These are phyloP conservation scores for Cinnamomum micranthum DNA, from an alignment of 164 flowering plant genomes.

Conservation along the genomic window DNA sequence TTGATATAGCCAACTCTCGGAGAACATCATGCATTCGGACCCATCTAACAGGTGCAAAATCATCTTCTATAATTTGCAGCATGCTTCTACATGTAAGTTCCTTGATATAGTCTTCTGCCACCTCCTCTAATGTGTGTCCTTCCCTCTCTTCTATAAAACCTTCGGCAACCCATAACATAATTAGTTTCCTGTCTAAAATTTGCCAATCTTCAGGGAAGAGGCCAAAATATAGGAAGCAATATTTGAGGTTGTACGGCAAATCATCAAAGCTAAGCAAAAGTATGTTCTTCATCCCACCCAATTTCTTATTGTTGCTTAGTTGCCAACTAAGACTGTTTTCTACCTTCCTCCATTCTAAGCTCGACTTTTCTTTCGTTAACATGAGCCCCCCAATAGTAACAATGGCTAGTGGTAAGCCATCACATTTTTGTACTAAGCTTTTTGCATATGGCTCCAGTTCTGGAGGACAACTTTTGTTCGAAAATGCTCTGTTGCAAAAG, in stretches of 20 bases:
- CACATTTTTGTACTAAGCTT: constrained; percentile 42
- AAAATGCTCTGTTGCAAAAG: constrained; percentile 40
- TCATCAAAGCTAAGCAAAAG: constrained; percentile 48
- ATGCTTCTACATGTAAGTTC: constrained; percentile 39
- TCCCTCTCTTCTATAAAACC: constrained; percentile 34
- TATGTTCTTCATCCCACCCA: constrained; percentile 30
- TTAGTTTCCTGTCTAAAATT: constrained; percentile 25
- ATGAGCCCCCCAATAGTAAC: constrained; percentile 46
- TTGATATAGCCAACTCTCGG: too few species aligned
- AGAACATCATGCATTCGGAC: too few species aligned
- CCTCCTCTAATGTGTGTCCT: constrained; percentile 26
- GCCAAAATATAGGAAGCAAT: constrained; percentile 42
- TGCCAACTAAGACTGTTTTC: constrained; percentile 33
- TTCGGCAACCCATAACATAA: constrained; percentile 52
- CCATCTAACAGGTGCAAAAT: too few species aligned
- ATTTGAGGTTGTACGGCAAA: constrained; percentile 38
- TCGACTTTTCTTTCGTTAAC: constrained; percentile 22
- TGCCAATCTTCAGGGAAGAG: constrained; percentile 43
- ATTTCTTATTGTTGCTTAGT: constrained; percentile 19
- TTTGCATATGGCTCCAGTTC: constrained; percentile 28
- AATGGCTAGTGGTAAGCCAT: constrained; percentile 50
- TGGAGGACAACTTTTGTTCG: constrained; percentile 20
- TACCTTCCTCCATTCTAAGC: constrained; percentile 35
- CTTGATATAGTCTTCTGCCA: constrained; percentile 38
- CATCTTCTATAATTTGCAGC: constrained; percentile 38